Percentiles rank a stretch among this genome's conserved stretches.
phyloP scores from a whole-genome alignment of 495 filamentous ascomycete genomes.

The Penicillium alfredii region DNA sequence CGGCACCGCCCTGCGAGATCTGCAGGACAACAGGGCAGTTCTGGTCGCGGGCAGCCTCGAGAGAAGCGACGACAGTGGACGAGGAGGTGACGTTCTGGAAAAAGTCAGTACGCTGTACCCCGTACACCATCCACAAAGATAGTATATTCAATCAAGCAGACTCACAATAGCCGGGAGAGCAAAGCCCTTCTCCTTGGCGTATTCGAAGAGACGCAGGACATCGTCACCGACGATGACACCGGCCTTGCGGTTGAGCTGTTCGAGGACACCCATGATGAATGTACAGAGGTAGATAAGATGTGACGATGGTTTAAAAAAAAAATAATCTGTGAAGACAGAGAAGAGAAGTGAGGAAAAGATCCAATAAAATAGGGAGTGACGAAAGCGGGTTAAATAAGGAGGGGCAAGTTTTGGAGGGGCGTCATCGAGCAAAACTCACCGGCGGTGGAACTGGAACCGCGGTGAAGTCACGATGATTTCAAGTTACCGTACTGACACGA shows the following conservation, averaged over 20 bases:
- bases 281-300: slow-evolving; percentile 9
- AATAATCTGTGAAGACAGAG: slow-evolving; percentile 6
- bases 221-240: slow-evolving; percentile 88
- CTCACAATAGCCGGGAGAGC: slow-evolving; percentile 87
- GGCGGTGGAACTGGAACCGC: slow-evolving; percentile 8
- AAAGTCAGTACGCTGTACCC: too few relatives aligned
- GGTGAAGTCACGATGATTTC: slow-evolving; percentile 28
- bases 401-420: slow-evolving; percentile 24
- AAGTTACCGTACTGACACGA: too few relatives aligned
- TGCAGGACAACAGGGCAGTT: slow-evolving; percentile 88
- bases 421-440: slow-evolving; percentile 20
- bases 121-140: background rate
- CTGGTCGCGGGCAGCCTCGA: slow-evolving; percentile 88
- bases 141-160: too few relatives aligned
- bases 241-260: slow-evolving; percentile 66
- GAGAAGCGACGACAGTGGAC: slow-evolving; percentile 77
- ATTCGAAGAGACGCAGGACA: slow-evolving; percentile 71
- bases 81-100: slow-evolving; percentile 81
- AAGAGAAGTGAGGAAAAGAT: slow-evolving; percentile 8
- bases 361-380: slow-evolving; percentile 11
- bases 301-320: too few relatives aligned
- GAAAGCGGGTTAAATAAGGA: slow-evolving; percentile 23
- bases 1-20: slow-evolving; percentile 86
- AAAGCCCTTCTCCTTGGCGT: slow-evolving; percentile 76
- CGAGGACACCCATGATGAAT: slow-evolving; percentile 56